Conservation (phyloP, 495 filamentous ascomycete genomes). For the Patellaria atrata region DNA sequence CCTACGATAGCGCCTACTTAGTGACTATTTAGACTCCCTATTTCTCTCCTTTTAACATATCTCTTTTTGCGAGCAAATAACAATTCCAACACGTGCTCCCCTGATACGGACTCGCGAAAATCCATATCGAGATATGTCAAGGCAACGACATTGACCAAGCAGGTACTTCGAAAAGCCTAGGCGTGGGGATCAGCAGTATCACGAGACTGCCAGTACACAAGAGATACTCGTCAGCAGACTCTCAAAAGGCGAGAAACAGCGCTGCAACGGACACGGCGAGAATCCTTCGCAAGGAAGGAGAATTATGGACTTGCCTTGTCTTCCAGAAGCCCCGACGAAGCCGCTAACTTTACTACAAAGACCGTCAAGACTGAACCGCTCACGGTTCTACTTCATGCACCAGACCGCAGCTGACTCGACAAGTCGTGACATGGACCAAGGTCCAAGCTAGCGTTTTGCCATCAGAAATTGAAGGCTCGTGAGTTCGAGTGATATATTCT, state of each 20-base stretch:
- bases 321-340: slow-evolving; percentile 15
- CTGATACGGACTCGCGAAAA: not conserved
- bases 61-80: too few relatives aligned
- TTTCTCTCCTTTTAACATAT: too few relatives aligned
- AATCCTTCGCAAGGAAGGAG: too few relatives aligned
- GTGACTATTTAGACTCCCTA: not conserved
- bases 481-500: too few relatives aligned
- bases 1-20: slow-evolving; percentile 2
- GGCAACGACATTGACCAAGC: slow-evolving; percentile 6
- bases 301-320: too few relatives aligned
- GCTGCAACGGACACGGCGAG: too few relatives aligned
- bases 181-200: slow-evolving; percentile 14
- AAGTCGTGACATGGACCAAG: not conserved
- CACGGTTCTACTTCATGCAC: not conserved
- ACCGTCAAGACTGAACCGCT: not conserved
- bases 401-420: not conserved
- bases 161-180: slow-evolving; percentile 4
- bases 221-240: too few relatives aligned
- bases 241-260: too few relatives aligned
- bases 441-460: too few relatives aligned
- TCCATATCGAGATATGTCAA: slow-evolving; percentile 1
- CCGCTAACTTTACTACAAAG: slow-evolving; percentile 11
- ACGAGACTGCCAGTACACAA: not conserved
- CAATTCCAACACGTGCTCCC: too few relatives aligned
- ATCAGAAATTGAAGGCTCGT: too few relatives aligned